These are phyloP conservation scores for Exophiala sp. DNA, from an alignment of 2,329 filamentous ascomycete genomes.

Conservation along the genomic window DNA sequence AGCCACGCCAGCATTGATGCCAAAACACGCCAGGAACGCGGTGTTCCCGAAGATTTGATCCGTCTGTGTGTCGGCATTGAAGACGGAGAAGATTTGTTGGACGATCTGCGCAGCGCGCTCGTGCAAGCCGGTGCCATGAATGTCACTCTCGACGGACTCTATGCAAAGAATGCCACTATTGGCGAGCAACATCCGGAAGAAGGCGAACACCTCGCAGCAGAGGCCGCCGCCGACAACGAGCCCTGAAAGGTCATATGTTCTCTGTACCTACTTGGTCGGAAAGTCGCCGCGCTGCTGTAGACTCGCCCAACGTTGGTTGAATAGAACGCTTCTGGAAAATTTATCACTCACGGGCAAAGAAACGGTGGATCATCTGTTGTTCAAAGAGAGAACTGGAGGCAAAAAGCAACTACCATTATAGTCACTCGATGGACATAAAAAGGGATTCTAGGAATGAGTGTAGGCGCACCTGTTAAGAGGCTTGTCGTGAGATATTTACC, in stretches of 20 bases:
- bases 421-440: too few species aligned
- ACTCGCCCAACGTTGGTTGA: too few species aligned
- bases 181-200: slow-evolving; percentile 20
- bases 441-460: too few species aligned
- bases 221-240: slow-evolving; percentile 26
- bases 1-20: slow-evolving; percentile 97
- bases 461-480: too few species aligned
- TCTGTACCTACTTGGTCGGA: not conserved
- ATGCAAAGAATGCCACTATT: slow-evolving; percentile 45
- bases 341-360: not conserved
- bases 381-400: too few species aligned
- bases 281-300: too few species aligned
- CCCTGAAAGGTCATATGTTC: slow-evolving; percentile 12
- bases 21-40: slow-evolving; percentile 79
- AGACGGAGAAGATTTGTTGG: slow-evolving; percentile 82
- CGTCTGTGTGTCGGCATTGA: slow-evolving; percentile 94
- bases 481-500: too few species aligned
- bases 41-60: slow-evolving; percentile 96
- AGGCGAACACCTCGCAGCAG: slow-evolving; percentile 23
- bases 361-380: too few species aligned
- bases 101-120: slow-evolving; percentile 83
- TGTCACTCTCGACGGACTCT: slow-evolving; percentile 75
- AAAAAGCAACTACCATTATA: too few species aligned
- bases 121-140: slow-evolving; percentile 91
- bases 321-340: not conserved